Percentiles rank a stretch among this genome's conserved stretches.
Evolutionary conservation across 352 stramenopile species (phyloP).

Genomic region (Phytopythium mirpurense): DNA sequence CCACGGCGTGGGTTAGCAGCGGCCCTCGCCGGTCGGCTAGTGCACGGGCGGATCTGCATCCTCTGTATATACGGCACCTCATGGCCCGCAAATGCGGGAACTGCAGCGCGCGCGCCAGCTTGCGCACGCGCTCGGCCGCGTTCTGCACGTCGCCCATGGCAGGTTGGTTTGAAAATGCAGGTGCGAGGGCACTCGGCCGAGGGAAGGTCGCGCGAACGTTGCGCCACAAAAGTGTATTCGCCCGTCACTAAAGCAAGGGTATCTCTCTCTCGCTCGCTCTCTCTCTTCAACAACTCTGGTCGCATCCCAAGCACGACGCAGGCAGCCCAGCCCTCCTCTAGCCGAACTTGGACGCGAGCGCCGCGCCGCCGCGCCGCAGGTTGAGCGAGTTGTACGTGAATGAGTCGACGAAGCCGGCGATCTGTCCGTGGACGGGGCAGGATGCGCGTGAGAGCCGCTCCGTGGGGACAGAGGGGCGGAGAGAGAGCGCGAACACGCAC

Average conservation of each 20-base stretch:
- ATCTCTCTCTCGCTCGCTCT: not conserved
- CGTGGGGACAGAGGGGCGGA: not conserved
- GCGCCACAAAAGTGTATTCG: not conserved
- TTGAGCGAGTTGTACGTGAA: constrained; percentile 85
- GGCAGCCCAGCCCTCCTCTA: constrained; percentile 16
- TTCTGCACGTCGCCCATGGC: constrained; percentile 43
- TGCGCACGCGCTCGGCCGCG: constrained; percentile 46
- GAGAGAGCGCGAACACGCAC: constrained; percentile 23
- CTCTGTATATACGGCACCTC: too few relatives aligned
- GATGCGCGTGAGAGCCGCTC: not conserved
- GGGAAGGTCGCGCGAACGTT: constrained; percentile 10
- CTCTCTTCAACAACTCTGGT: not conserved
- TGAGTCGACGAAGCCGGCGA: constrained; percentile 83
- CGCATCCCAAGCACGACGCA: too few relatives aligned
- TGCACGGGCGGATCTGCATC: too few relatives aligned
- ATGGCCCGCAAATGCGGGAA: constrained; percentile 39
- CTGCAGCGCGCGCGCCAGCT: constrained; percentile 43
- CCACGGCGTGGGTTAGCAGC: not conserved
- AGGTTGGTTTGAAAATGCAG: not conserved
- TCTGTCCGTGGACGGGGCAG: constrained; percentile 43
- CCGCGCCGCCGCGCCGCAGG: constrained; percentile 27
- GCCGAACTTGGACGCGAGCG: constrained; percentile 25
- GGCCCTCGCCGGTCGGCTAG: too few relatives aligned
- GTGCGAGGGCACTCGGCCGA: not conserved
- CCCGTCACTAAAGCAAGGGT: not conserved